Evolutionary conservation across 768 basidiomycete species (phyloP), one percentile per base, ranked within the genome.

Genomic region (Kwoniella europaea): DNA sequence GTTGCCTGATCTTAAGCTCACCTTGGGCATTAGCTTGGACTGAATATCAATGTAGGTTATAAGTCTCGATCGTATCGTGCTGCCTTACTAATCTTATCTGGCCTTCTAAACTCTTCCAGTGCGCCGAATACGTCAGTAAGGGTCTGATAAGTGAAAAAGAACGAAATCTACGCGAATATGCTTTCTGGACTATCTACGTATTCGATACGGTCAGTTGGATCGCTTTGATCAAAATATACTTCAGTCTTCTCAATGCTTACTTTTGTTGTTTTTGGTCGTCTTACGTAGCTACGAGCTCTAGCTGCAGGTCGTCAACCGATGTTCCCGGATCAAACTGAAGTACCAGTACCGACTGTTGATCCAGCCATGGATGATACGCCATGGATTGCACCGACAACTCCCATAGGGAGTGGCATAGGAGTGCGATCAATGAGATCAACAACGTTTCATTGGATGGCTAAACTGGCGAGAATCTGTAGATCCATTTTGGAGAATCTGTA

Each of bases 251-350:
- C 27, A 27, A 27, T 27, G 27, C 27, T 27, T 4, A 27, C 27
- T 27, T 27, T 53, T 22, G 15, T 42, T 18, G 9, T 35, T 4
- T 4, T 43, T 29, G 41, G 10, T 22, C 22, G 29, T 46, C 12
- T 20, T 62, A 73, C 1, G 27, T 27, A 27, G 72, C 54, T 73
- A n/a, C 68, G 72, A n/a, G 63, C 68, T 2, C 18, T 73, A 18
- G 72, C 72, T n/a, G 67, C 63, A 10, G 72, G 72, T 4, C 68
- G 72, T 3, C 68, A 69, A 59, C 72, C 72, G 3, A 67, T 73
- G 65, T 52, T 70, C 15, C 41, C 22, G 2, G 42, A 65, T 16
- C 44, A n/a, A 3, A 41, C 65, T 12, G 42, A 43, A 7, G 57
- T 69, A 15, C 68, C 68, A 2, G 35, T 50, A 10, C 72, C 72